These are phyloP conservation scores for Pestalotiopsis sp. DNA, from an alignment of 2,329 filamentous ascomycete species.

Conservation along the genomic window DNA sequence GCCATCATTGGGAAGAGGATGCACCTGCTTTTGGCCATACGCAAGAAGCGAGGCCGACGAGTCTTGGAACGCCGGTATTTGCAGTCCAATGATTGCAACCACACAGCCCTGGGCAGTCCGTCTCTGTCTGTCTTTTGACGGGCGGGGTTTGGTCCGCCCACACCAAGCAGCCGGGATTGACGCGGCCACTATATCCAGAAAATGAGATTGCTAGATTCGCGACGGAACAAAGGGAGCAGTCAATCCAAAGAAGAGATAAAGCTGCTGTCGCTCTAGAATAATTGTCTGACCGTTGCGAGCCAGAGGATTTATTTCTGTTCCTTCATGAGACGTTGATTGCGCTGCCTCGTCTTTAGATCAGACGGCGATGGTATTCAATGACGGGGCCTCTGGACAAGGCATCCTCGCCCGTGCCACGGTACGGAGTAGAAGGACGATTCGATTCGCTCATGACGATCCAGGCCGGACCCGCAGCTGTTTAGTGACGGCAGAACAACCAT, in stretches of 20 bases:
- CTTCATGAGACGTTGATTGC: not conserved
- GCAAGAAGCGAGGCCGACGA: not conserved
- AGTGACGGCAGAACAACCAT: conserved; percentile 1
- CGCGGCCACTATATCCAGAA: not conserved
- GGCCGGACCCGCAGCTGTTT: not conserved
- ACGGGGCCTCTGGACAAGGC: too few relatives aligned
- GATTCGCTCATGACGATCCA: not conserved
- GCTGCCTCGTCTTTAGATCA: not conserved
- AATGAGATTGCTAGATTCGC: not conserved
- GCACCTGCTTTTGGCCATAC: not conserved
- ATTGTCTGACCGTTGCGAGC: not conserved
- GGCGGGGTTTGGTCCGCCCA: not conserved
- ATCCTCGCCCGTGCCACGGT: not conserved
- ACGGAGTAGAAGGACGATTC: not conserved
- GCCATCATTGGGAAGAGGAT: not conserved
- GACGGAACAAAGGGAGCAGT: not conserved
- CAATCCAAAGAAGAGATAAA: not conserved
- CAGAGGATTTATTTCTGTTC: not conserved
- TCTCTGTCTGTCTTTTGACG: not conserved
- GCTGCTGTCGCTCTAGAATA: not conserved
- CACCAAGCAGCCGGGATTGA: not conserved
- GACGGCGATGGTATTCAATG: not conserved
- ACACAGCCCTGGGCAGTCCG: not conserved
- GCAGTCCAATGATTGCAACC: not conserved
- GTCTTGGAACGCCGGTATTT: not conserved